phyloP scores from a whole-genome alignment of 768 basidiomycete species.

The Trametopsis cervina region DNA sequence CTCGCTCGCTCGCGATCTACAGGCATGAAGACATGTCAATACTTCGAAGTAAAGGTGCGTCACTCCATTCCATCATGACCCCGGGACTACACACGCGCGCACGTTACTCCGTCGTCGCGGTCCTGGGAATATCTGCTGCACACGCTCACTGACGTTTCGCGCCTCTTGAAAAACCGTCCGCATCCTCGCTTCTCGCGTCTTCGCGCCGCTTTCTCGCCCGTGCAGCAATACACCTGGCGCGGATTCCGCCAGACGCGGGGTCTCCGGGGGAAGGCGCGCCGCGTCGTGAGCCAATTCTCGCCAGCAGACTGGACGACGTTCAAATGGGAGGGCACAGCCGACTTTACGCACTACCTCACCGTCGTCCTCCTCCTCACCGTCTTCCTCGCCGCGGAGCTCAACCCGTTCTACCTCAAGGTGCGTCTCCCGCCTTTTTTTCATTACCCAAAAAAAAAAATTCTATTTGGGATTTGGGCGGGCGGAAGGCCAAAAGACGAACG shows the following conservation, averaged over 20 bases:
- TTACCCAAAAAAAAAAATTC: too few species aligned
- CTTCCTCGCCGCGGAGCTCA: slow-evolving; percentile 80
- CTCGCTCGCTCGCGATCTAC: background rate
- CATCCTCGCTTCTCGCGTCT: too few species aligned
- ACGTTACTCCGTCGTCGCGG: too few species aligned
- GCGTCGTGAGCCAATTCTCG: slow-evolving; percentile 78
- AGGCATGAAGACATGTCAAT: slow-evolving; percentile 87
- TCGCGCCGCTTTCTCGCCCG: too few species aligned
- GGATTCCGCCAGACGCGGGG: slow-evolving; percentile 75
- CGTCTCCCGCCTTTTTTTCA: background rate
- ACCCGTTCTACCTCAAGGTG: slow-evolving; percentile 86
- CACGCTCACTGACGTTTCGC: too few species aligned
- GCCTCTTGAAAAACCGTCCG: too few species aligned
- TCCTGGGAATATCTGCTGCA: too few species aligned
- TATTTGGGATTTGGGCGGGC: too few species aligned
- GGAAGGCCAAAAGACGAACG: too few species aligned
- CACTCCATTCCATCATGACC: slow-evolving; percentile 1
- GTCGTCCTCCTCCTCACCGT: slow-evolving; percentile 72
- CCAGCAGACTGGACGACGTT: slow-evolving; percentile 86
- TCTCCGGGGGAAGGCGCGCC: slow-evolving; percentile 68
- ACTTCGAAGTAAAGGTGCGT: slow-evolving; percentile 78
- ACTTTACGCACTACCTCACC: slow-evolving; percentile 64
- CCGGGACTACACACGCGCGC: too few species aligned
- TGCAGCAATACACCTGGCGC: slow-evolving; percentile 79
- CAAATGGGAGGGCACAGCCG: slow-evolving; percentile 77